Conservation (phyloP, 1,284 basidiomycete genomes). For the Jaminaea rosea region DNA sequence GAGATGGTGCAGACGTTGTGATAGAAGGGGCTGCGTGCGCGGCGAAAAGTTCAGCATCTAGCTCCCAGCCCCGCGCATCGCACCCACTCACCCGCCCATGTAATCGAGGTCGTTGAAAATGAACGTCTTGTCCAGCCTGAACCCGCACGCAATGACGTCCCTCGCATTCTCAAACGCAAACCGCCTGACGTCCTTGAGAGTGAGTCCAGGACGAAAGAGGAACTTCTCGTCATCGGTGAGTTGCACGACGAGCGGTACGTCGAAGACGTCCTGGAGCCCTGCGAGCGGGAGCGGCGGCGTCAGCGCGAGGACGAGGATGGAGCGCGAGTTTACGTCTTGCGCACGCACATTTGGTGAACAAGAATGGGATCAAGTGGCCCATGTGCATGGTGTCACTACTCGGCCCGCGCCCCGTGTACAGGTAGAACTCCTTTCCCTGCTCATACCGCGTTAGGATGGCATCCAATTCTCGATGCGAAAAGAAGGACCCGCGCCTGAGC, state of each 20-base stretch:
- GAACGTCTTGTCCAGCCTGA: conserved; percentile 86
- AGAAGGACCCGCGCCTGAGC: conserved; percentile 86
- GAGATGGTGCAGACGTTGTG: conserved; percentile 88
- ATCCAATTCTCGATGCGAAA: conserved; percentile 96
- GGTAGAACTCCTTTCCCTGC: conserved; percentile 91
- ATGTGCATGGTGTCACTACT: conserved; percentile 96
- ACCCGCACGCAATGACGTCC: conserved; percentile 94
- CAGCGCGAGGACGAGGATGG: no score
- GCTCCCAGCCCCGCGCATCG: no score
- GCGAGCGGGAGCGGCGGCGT: no score
- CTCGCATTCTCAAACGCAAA: conserved; percentile 80
- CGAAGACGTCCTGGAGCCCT: conserved; percentile 94
- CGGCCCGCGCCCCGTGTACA: conserved; percentile 95
- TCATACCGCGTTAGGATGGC: conserved; percentile 90
- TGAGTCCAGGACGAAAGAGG: conserved; percentile 88
- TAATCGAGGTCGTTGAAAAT: conserved; percentile 90
- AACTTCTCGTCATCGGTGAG: conserved; percentile 99
- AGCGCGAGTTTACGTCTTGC: no score
- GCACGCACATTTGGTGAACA: conserved; percentile 88
- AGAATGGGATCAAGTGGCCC: conserved; percentile 94
- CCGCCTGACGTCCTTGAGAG: conserved; percentile 74
- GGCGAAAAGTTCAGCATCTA: no score
- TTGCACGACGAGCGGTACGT: conserved; percentile 87
- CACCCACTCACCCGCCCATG: conserved; percentile 55
- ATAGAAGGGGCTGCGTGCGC: conserved; percentile 85